These are phyloP conservation scores for Pseudonitzschia delicatissima DNA, from an alignment of 108 stramenopile genomes.

Conservation along the genomic window DNA sequence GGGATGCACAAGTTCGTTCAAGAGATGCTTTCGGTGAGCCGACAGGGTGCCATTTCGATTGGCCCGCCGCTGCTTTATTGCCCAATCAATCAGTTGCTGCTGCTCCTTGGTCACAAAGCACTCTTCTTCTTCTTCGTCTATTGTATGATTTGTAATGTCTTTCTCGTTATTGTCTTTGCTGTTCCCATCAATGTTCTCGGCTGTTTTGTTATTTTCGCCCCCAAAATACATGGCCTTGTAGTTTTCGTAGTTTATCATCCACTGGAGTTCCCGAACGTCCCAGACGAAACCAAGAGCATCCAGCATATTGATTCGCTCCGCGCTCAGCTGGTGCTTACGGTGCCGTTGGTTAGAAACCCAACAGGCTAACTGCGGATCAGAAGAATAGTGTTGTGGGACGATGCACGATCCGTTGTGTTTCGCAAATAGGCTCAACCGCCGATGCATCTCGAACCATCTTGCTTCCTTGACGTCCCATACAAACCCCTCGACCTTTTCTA, in stretches of 20 bases:
- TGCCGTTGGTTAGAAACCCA: slow-evolving; percentile 1
- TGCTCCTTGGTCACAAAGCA: too few species aligned
- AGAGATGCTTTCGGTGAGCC: neutral
- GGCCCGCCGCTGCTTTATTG: neutral
- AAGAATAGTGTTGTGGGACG: neutral
- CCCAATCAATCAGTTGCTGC: neutral
- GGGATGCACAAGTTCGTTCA: neutral
- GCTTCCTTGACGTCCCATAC: slow-evolving; percentile 10
- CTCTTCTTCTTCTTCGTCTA: too few species aligned
- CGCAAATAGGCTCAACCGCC: neutral
- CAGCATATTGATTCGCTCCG: neutral
- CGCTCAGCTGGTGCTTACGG: neutral
- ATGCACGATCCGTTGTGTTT: neutral
- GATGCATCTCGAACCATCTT: neutral
- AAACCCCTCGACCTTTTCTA: slow-evolving; percentile 8
- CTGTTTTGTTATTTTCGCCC: neutral
- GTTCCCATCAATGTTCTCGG: neutral
- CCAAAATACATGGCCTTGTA: neutral
- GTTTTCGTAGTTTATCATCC: neutral
- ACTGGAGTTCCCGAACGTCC: neutral
- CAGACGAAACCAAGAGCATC: neutral
- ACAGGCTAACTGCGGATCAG: neutral
- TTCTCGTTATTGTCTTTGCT: neutral
- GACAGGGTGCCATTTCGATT: neutral
- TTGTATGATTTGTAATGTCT: too few species aligned